Percentiles rank a stretch among this genome's conserved stretches.
Evolutionary conservation across 768 basidiomycete genomes (phyloP).

Genomic region (Agaricus sinodeliciosus): DNA sequence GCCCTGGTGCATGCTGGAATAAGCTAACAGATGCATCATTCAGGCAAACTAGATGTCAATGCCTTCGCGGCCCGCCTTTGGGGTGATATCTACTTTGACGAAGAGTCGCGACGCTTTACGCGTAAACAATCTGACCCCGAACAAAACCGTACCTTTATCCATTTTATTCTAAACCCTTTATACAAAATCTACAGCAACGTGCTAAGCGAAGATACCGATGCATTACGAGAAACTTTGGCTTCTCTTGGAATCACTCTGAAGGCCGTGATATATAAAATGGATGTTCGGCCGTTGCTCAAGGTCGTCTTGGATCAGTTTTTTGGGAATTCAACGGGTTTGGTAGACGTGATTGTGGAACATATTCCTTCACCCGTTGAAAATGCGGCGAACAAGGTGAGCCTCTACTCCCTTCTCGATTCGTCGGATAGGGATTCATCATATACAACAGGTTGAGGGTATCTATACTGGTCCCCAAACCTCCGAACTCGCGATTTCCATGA

Average conservation of each 20-base stretch:
- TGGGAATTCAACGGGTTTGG: constrained; percentile 79
- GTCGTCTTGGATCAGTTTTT: constrained; percentile 95
- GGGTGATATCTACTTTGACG: constrained; percentile 96
- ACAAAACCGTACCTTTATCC: constrained; percentile 79
- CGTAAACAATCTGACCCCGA: constrained; percentile 80
- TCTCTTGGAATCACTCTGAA: constrained; percentile 81
- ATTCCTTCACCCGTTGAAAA: constrained; percentile 75
- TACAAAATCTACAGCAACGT: constrained; percentile 98
- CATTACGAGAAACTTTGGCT: constrained; percentile 71
- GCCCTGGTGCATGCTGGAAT: background rate
- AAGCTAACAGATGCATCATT: background rate
- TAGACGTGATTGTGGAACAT: constrained; percentile 88
- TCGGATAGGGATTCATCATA: background rate
- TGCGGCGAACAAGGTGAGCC: constrained; percentile 50
- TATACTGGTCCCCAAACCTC: constrained; percentile 88
- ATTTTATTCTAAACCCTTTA: constrained; percentile 92
- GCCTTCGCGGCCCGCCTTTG: constrained; percentile 89
- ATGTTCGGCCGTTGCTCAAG: constrained; percentile 90
- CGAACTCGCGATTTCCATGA: constrained; percentile 73
- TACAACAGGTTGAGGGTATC: constrained; percentile 62
- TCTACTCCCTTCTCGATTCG: background rate
- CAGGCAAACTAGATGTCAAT: constrained; percentile 74
- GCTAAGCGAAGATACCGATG: constrained; percentile 89
- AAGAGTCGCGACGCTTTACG: constrained; percentile 81
- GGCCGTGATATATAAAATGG: constrained; percentile 97